Base-by-base conservation (phyloP, 1,139 yeast species). In the Starmera stellimalicola region DNA sequence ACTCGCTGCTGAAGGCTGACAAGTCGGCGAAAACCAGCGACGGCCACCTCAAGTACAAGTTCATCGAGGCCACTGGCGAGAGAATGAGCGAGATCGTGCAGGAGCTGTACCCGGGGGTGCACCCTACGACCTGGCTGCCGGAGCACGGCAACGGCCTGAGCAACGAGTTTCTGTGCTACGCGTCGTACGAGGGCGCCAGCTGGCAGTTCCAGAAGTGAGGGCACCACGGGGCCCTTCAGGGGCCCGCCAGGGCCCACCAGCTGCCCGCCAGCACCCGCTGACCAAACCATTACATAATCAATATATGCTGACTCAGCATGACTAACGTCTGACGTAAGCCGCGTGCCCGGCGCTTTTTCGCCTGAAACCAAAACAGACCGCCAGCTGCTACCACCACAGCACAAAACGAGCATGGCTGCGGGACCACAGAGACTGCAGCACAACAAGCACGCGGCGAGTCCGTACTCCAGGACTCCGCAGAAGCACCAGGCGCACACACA, bases 151-250 rank as follows among this genome's bases (percentile, higher is more conserved):
- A 83, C 47, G 94, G 94, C 0, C 65, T 87, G 38, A 78, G 88
- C 50, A 87, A 87, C 54, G 95, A 87, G 57, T 87, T 84, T 53
- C 63, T 84, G 47, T 84, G 95, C 49, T 85, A 83, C 51, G 85
- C 95, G 1, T 70, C 75, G 30, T 82, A 73, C 45, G 91, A 80
- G 51, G 65, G 79, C 36, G 46, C 50, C 3, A 53, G 57, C 30
- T 74, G 81, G 81, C 58, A 54, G 31, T 71, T n/a, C n/a, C n/a
- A n/a, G n/a, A n/a, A n/a, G n/a, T n/a, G n/a, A n/a, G n/a, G n/a
- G n/a, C n/a, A n/a, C n/a, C n/a, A n/a, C n/a, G n/a, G n/a, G n/a
- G n/a, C n/a, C n/a, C n/a, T n/a, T n/a, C n/a, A n/a, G n/a, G n/a
- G n/a, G n/a, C n/a, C n/a, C n/a, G n/a, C n/a, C n/a, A n/a, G n/a